Percentiles rank a stretch among this genome's conserved stretches.
Evolutionary conservation across 768 basidiomycete species (phyloP).

Genomic region (Cyathus striatus): DNA sequence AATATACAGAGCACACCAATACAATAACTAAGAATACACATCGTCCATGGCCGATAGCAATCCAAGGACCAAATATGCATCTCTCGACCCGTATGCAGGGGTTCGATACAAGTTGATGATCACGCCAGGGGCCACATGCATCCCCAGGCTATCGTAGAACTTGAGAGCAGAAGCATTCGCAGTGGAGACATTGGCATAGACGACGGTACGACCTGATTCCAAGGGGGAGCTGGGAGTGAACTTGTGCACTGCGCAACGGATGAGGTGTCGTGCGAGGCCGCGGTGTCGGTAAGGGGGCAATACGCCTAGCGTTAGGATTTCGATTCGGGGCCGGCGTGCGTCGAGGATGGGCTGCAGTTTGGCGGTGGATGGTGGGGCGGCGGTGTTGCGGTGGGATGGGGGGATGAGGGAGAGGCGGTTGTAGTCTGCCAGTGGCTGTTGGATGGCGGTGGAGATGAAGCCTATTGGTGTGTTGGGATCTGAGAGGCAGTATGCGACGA

Average conservation of each 20-base stretch:
- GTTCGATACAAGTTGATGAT: conserved; percentile 35
- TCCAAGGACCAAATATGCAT: conserved; percentile 38
- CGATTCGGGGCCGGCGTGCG: conserved; percentile 25
- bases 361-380: conserved; percentile 7
- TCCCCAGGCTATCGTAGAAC: conserved; percentile 41
- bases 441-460: conserved; percentile 38
- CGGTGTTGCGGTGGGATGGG: conserved; percentile 4
- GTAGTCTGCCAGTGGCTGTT: conserved; percentile 15
- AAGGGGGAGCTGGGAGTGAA: conserved; percentile 20
- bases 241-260: conserved; percentile 23
- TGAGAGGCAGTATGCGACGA: conserved; percentile 28
- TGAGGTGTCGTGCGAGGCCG: conserved; percentile 39
- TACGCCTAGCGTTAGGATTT: conserved; percentile 50
- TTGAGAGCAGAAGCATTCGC: conserved; percentile 33
- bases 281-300: conserved; percentile 36
- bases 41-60: conserved; percentile 15
- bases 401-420: conserved; percentile 8
- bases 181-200: conserved; percentile 41
- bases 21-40: conserved; percentile 5
- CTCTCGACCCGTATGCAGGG: conserved; percentile 27
- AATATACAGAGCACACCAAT: no score
- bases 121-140: conserved; percentile 25
- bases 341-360: conserved; percentile 11
- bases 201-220: conserved; percentile 17
- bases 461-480: conserved; percentile 27